Evolutionary conservation across 495 filamentous ascomycete species (phyloP).

Genomic region (Ascodesmis nigricans): DNA sequence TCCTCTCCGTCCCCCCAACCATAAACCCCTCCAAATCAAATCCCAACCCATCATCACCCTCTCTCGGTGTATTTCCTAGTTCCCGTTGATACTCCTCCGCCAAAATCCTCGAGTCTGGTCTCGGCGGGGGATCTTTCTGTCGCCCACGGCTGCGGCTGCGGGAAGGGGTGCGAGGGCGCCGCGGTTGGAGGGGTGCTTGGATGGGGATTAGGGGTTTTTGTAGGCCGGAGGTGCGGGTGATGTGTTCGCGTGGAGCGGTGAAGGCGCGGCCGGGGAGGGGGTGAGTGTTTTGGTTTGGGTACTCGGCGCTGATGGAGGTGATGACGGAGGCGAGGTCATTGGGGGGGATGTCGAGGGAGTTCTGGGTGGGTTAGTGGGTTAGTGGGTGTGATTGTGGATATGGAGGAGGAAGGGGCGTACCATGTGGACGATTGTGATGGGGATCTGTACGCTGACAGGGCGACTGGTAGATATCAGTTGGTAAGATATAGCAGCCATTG

Average conservation of each 20-base stretch:
- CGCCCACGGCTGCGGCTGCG: slow-evolving; percentile 1
- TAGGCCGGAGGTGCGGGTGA: slow-evolving; percentile 7
- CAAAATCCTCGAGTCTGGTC: background rate
- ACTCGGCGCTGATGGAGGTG: slow-evolving; percentile 31
- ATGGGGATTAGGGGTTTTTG: slow-evolving; percentile 7
- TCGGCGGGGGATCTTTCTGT: slow-evolving; percentile 4
- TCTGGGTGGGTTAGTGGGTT: slow-evolving; percentile 21
- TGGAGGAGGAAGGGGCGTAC: slow-evolving; percentile 13
- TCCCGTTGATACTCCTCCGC: slow-evolving; percentile 7
- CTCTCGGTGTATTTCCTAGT: slow-evolving; percentile 8
- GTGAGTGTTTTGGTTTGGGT: slow-evolving; percentile 9
- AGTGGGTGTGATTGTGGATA: slow-evolving; percentile 2
- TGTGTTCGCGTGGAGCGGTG: slow-evolving; percentile 14
- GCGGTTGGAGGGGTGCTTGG: slow-evolving; percentile 3
- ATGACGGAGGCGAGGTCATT: slow-evolving; percentile 36
- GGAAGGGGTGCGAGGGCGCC: background rate
- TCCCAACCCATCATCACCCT: background rate
- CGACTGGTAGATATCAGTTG: slow-evolving; percentile 19
- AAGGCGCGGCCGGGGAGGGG: slow-evolving; percentile 16
- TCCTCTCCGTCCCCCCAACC: slow-evolving; percentile 5
- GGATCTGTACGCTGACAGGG: slow-evolving; percentile 30
- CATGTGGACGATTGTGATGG: slow-evolving; percentile 35
- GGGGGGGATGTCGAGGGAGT: slow-evolving; percentile 37
- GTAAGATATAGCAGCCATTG: slow-evolving; percentile 3
- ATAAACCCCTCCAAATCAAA: slow-evolving; percentile 10